Evolutionary conservation across 257 asterid species (phyloP).

Genomic region (Solanum tarijense): DNA sequence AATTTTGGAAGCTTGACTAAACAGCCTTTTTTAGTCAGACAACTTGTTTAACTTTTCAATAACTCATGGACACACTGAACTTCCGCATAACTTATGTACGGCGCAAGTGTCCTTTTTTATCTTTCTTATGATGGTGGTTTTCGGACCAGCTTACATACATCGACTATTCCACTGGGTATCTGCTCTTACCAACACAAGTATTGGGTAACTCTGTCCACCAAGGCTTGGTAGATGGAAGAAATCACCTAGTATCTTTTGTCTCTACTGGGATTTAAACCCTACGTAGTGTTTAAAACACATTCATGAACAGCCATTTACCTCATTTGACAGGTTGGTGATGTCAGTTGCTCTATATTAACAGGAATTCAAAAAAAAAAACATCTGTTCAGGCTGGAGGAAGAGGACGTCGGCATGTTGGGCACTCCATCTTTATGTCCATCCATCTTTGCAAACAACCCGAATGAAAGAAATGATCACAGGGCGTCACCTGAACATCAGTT

Average conservation of each 20-base stretch:
- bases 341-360: constrained; percentile 4
- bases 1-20: background rate
- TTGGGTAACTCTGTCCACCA: background rate
- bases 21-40: background rate
- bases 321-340: constrained; percentile 23
- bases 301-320: constrained; percentile 20
- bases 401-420: constrained; percentile 93
- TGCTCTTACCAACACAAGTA: background rate
- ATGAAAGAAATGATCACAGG: constrained; percentile 97
- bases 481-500: constrained; percentile 50
- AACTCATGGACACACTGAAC: background rate
- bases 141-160: background rate
- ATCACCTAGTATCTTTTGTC: background rate
- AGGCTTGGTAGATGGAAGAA: background rate
- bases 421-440: constrained; percentile 99
- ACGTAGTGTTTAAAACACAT: background rate
- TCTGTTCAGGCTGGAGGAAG: constrained; percentile 75
- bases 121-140: background rate
- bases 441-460: constrained; percentile 83
- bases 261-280: background rate
- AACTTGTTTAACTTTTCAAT: background rate
- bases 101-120: background rate
- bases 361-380: constrained; percentile 8
- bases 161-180: background rate
- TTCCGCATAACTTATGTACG: background rate